Percentiles rank a stretch among this genome's conserved stretches.
Conservation (phyloP, 1,139 yeast genomes). For the Pichia terricola region DNA sequence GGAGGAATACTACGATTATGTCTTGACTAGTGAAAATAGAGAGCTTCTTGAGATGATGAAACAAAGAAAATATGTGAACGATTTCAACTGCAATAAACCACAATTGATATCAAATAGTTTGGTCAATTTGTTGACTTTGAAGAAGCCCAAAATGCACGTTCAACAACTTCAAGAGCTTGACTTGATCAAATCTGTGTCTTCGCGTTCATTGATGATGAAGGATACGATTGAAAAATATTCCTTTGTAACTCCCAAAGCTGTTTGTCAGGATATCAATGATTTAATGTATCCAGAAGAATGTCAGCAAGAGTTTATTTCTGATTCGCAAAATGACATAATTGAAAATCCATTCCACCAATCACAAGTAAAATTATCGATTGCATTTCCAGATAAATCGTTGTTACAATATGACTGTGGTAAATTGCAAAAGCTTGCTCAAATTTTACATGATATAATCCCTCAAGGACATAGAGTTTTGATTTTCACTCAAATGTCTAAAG, state of each 20-base stretch:
- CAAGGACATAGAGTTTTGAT: conserved; percentile 90
- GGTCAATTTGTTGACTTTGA: conserved; percentile 23
- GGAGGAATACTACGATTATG: conserved; percentile 49
- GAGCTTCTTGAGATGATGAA: conserved; percentile 42
- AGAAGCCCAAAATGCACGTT: conserved; percentile 12
- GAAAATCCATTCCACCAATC: conserved; percentile 71
- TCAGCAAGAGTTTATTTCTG: conserved; percentile 26
- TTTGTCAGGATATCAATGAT: conserved; percentile 65
- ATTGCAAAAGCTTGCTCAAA: conserved; percentile 68
- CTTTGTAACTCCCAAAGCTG: conserved; percentile 81
- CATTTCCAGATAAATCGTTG: conserved; percentile 90
- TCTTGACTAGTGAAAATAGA: conserved; percentile 41
- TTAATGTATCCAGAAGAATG: conserved; percentile 37
- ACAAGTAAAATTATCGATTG: conserved; percentile 82
- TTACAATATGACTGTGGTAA: conserved; percentile 97
- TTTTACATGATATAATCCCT: conserved; percentile 69
- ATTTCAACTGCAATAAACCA: conserved; percentile 44
- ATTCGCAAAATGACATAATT: conserved; percentile 26
- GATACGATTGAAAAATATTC: conserved; percentile 66
- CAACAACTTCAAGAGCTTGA: conserved; percentile 17
- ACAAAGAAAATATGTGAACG: conserved; percentile 57
- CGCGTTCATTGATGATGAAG: conserved; percentile 35
- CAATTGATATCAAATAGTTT: conserved; percentile 51
- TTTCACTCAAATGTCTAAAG: conserved; percentile 97
- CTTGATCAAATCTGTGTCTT: conserved; percentile 33